Evolutionary conservation across 306 rosid genomes (phyloP).

Genomic region (Leucaena leucocephala): DNA sequence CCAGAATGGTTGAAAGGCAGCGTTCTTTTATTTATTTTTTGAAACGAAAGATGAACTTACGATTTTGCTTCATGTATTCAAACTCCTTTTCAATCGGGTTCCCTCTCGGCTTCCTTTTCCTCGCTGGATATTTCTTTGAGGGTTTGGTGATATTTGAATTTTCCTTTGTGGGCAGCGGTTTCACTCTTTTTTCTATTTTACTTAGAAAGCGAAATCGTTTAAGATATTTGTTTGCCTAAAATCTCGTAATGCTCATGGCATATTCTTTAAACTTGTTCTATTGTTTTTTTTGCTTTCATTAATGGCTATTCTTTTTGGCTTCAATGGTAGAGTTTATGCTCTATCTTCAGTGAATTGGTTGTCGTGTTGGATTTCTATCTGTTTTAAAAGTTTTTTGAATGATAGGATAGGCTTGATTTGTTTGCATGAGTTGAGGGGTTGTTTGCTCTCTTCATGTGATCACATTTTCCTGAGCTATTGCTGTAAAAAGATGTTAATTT

Average conservation of each 20-base stretch:
- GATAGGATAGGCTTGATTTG: conserved; percentile 3
- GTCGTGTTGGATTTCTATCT: background rate
- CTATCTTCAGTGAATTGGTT: conserved; percentile 1
- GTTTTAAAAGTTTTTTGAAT: background rate
- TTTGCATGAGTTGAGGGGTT: conserved; percentile 18
- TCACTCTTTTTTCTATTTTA: background rate
- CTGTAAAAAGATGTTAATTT: conserved; percentile 14
- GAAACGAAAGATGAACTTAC: background rate
- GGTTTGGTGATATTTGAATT: conserved; percentile 3
- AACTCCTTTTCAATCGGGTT: background rate
- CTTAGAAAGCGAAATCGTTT: background rate
- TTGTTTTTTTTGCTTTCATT: background rate
- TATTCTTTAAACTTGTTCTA: background rate
- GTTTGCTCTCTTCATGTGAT: conserved; percentile 18
- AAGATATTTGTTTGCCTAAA: background rate
- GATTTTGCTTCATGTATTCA: background rate
- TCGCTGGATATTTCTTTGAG: background rate
- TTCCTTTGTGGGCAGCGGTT: background rate
- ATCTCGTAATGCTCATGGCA: background rate
- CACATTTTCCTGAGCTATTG: conserved; percentile 12
- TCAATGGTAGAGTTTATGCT: background rate
- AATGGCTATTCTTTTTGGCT: conserved; percentile 9
- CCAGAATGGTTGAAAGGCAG: background rate
- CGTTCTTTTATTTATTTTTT: background rate
- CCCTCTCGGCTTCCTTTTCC: background rate